Conservation (phyloP, 352 stramenopile genomes). For the Phytophthora megakarya region DNA sequence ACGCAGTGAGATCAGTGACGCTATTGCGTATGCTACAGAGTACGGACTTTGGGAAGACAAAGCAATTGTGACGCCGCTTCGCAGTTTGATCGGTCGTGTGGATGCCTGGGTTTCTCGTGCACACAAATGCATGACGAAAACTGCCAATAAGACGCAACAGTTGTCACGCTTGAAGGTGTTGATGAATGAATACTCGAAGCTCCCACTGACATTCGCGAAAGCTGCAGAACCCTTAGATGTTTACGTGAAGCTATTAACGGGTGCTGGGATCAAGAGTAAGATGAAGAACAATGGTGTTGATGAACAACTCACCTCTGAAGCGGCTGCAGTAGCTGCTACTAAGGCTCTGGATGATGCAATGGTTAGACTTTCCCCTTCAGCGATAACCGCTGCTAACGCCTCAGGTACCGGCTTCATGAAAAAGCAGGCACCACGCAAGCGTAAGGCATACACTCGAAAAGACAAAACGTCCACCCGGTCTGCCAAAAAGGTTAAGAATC, state of each 20-base stretch:
- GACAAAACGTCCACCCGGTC: slow-evolving; percentile 46
- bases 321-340: slow-evolving; percentile 34
- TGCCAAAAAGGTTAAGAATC: slow-evolving; percentile 59
- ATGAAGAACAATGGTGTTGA: slow-evolving; percentile 16
- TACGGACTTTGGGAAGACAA: slow-evolving; percentile 77
- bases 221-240: slow-evolving; percentile 41
- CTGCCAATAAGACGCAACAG: slow-evolving; percentile 60
- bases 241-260: slow-evolving; percentile 42
- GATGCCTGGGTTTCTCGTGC: slow-evolving; percentile 83
- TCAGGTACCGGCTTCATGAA: slow-evolving; percentile 5
- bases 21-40: slow-evolving; percentile 65
- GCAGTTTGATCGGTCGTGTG: slow-evolving; percentile 72
- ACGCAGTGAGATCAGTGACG: slow-evolving; percentile 56
- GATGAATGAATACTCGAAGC: slow-evolving; percentile 90
- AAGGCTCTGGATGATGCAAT: slow-evolving; percentile 52
- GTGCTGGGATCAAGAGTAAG: slow-evolving; percentile 18
- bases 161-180: slow-evolving; percentile 66
- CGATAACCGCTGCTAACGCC: slow-evolving; percentile 14
- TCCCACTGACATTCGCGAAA: slow-evolving; percentile 71
- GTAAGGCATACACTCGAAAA: slow-evolving; percentile 68
- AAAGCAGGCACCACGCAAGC: slow-evolving; percentile 64
- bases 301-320: slow-evolving; percentile 31
- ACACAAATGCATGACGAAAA: slow-evolving; percentile 80
- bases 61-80: slow-evolving; percentile 66
- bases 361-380: slow-evolving; percentile 34